Percentiles rank a stretch among this genome's conserved stretches.
Evolutionary conservation across 768 basidiomycete species (phyloP).

Genomic region (Fomitopsis serialis): DNA sequence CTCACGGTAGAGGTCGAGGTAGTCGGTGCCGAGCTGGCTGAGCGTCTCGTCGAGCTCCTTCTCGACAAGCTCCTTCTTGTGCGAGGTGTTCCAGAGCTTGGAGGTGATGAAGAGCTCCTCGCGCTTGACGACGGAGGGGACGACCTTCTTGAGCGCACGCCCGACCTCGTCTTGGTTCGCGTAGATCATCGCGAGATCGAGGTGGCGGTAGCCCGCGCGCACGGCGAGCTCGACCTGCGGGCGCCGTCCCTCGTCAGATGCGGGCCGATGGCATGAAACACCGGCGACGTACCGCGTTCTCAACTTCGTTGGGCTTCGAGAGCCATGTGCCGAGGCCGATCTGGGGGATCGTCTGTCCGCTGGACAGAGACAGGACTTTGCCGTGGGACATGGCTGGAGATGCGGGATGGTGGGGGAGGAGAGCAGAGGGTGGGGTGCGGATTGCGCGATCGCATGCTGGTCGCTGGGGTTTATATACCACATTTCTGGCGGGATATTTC

Average conservation of each 20-base stretch:
- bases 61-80: slow-evolving; percentile 62
- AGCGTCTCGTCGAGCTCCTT: slow-evolving; percentile 75
- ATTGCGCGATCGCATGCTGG: not conserved
- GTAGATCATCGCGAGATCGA: slow-evolving; percentile 81
- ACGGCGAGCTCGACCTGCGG: slow-evolving; percentile 70
- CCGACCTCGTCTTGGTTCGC: slow-evolving; percentile 72
- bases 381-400: slow-evolving; percentile 39
- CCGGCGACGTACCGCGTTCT: slow-evolving; percentile 47
- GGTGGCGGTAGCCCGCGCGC: slow-evolving; percentile 72
- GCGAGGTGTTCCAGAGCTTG: slow-evolving; percentile 79
- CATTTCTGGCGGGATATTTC: no score
- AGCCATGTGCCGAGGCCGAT: slow-evolving; percentile 85
- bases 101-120: slow-evolving; percentile 79
- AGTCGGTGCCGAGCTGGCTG: slow-evolving; percentile 62
- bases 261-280: slow-evolving; percentile 14
- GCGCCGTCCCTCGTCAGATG: slow-evolving; percentile 1
- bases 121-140: slow-evolving; percentile 72
- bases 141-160: slow-evolving; percentile 68
- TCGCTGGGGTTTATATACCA: not conserved
- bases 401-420: not conserved
- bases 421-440: not conserved
- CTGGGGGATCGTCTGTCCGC: slow-evolving; percentile 57
- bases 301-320: slow-evolving; percentile 70
- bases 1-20: slow-evolving; percentile 55
- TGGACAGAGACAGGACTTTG: slow-evolving; percentile 35